A percentile compares a stretch with the other conserved stretches of the same genome.
Conservation (phyloP, 768 basidiomycete species). For the Fibroporia radiculosa region DNA sequence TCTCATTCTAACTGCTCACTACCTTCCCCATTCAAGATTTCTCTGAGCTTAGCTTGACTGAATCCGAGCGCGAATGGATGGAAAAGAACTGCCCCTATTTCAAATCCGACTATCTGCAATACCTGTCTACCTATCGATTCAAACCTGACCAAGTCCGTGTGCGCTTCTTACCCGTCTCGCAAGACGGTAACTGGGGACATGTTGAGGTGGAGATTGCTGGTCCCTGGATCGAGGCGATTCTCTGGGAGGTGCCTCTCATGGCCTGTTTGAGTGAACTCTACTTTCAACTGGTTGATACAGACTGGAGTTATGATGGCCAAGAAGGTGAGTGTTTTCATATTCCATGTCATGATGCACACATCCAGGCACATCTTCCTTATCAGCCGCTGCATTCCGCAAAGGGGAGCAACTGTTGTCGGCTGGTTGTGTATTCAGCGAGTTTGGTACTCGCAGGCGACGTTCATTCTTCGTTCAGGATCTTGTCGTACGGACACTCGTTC, state of each 20-base stretch:
- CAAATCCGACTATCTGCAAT: constrained; percentile 63
- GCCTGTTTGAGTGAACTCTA: constrained; percentile 85
- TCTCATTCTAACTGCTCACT: background rate
- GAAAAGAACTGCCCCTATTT: constrained; percentile 66
- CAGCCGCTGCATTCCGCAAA: constrained; percentile 72
- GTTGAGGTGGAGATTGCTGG: constrained; percentile 70
- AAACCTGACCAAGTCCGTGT: constrained; percentile 67
- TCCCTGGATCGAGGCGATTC: constrained; percentile 75
- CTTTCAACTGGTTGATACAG: constrained; percentile 63
- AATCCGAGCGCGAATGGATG: constrained; percentile 64
- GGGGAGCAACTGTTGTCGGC: constrained; percentile 52
- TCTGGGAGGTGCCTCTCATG: constrained; percentile 98
- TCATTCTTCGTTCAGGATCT: constrained; percentile 70
- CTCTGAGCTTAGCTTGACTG: constrained; percentile 47
- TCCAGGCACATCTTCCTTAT: background rate
- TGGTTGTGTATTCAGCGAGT: constrained; percentile 74
- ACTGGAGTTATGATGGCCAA: constrained; percentile 85
- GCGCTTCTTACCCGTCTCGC: constrained; percentile 51
- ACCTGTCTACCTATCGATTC: constrained; percentile 61
- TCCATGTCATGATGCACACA: background rate
- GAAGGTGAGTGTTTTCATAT: constrained; percentile 43
- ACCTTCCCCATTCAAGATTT: constrained; percentile 47
- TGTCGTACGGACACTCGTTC: constrained; percentile 60
- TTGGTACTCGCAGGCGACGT: constrained; percentile 78
- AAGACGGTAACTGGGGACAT: constrained; percentile 42